phyloP scores from a whole-genome alignment of 2,329 filamentous ascomycete species.

The Ophiostoma ips region DNA sequence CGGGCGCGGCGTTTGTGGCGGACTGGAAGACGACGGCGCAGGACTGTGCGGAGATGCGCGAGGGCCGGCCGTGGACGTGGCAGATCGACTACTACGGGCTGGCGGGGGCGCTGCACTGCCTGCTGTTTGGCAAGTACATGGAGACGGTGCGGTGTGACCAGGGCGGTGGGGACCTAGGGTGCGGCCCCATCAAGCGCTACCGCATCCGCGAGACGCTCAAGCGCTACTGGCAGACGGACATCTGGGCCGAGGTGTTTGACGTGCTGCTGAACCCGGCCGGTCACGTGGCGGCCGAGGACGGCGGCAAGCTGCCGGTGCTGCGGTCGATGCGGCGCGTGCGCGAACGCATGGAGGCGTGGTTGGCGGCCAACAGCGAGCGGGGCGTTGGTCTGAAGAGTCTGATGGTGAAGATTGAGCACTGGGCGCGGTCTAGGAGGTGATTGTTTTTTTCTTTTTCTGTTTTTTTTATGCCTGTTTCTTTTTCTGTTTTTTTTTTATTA shows the following conservation, averaged over 20 bases:
- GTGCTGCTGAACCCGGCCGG: conserved; percentile 69
- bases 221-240: conserved; percentile 89
- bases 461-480: conserved; percentile 1
- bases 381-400: conserved; percentile 59
- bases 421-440: conserved; percentile 24
- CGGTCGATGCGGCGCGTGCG: conserved; percentile 54
- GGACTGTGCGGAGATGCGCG: conserved; percentile 92
- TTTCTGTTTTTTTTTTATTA: conserved; percentile 3
- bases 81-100: conserved; percentile 94
- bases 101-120: conserved; percentile 72
- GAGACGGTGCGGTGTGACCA: conserved; percentile 49
- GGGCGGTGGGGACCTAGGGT: conserved; percentile 27
- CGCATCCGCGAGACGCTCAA: conserved; percentile 73
- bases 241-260: conserved; percentile 76
- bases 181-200: conserved; percentile 51
- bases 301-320: conserved; percentile 55
- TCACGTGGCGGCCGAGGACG: conserved; percentile 44
- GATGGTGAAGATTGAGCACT: conserved; percentile 48
- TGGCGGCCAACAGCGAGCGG: conserved; percentile 69
- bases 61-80: conserved; percentile 89
- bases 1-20: conserved; percentile 74
- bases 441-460: not conserved
- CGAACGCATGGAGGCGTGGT: conserved; percentile 71
- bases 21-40: conserved; percentile 84
- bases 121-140: conserved; percentile 92